Evolutionary conservation across 805 yeast genomes (phyloP), one percentile per base, ranked within the genome.

Genomic region (Wickerhamiella sergipiensis): DNA sequence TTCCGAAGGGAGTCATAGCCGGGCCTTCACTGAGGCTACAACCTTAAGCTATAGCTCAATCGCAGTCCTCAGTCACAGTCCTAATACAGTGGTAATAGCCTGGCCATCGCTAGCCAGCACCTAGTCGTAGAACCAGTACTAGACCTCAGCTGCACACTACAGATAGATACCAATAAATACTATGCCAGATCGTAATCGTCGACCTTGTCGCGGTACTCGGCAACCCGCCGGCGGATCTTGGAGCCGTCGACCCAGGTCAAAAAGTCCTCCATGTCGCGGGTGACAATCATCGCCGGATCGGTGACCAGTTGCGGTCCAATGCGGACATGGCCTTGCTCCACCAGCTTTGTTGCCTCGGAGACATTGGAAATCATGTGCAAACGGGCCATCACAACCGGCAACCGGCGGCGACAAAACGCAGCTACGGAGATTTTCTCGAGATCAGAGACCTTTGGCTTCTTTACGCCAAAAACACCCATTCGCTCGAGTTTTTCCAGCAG

Each of bases 221-320:
- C 79, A 53, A 90, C 79, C 58, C 86, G 87, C 61, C 83, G 77
- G 74, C 85, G 89, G 67, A 94, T 89, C 81, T 92, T 94, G 58
- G 95, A 83, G 43, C 81, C 77, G 62, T 92, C 97, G n/a, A 85
- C 92, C 99, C 99, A 92, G 3, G 98, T 92, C 59, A 92, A 74
- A 66, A 87, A 92, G 66, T 92, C 99, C 65, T 92, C 99, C 84
- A 92, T 75, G 60, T 80, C 86, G 64, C 96, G 77, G 1, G 97
- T 90, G 5, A 92, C 92, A 60, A 94, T 72, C 64, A 82, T 90
- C 0, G 97, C 96, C 3, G 97, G 94, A 66, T 92, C 98, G 0
- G 96, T 89, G 44, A 94, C 82, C 24, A 94, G 83, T 63, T 87
- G 84, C 12, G 97, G 97, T 0, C 99, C 99, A 6, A 92, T 95